Evolutionary conservation across 2,329 filamentous ascomycete species (phyloP).

Genomic region (Torrubiella hemipterigena): DNA sequence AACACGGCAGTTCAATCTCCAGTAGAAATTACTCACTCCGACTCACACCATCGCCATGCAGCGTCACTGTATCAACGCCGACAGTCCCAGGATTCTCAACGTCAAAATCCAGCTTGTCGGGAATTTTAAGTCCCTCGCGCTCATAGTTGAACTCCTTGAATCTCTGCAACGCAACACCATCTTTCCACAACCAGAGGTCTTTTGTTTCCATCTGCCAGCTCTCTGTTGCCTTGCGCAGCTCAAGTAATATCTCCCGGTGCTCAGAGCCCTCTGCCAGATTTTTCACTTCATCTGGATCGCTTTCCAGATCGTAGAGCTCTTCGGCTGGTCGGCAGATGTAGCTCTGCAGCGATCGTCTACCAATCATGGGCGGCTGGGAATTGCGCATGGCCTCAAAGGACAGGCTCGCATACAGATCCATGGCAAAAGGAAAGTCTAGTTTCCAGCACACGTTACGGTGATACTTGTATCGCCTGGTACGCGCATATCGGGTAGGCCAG

Average conservation of each 20-base stretch:
- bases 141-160: constrained; percentile 12
- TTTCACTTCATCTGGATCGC: constrained; percentile 30
- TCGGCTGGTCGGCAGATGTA: constrained; percentile 32
- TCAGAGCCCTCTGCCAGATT: constrained; percentile 21
- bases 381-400: constrained; percentile 33
- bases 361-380: constrained; percentile 16
- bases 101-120: constrained; percentile 17
- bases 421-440: constrained; percentile 35
- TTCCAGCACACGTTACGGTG: constrained; percentile 36
- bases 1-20: too few relatives aligned
- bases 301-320: constrained; percentile 32
- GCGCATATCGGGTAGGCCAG: constrained; percentile 35
- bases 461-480: constrained; percentile 31
- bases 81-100: constrained; percentile 8
- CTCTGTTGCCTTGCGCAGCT: constrained; percentile 16
- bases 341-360: constrained; percentile 23
- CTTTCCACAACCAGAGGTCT: constrained; percentile 16
- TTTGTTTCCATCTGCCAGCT: constrained; percentile 15
- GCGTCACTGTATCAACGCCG: neutral
- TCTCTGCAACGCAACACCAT: constrained; percentile 13
- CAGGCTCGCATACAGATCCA: constrained; percentile 30
- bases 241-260: constrained; percentile 16
- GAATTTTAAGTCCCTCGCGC: constrained; percentile 13
- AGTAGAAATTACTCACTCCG: too few relatives aligned
- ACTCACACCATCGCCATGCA: too few relatives aligned